Evolutionary conservation across 805 yeast genomes (phyloP).

Genomic region (Saccharomycopsis guyanensis): DNA sequence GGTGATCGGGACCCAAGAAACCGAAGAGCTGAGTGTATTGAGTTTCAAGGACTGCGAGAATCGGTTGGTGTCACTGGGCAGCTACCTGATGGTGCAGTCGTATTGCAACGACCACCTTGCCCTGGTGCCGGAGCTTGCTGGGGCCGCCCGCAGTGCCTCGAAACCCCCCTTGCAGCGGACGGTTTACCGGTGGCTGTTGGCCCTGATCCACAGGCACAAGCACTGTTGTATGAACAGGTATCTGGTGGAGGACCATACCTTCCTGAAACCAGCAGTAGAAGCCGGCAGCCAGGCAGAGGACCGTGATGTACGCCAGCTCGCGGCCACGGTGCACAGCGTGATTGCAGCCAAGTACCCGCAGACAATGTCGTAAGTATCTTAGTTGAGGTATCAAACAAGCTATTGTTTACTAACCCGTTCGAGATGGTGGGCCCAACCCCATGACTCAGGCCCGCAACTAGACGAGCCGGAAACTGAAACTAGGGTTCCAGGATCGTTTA

Average conservation of each 20-base stretch:
- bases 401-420: too few relatives aligned
- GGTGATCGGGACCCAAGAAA: too few relatives aligned
- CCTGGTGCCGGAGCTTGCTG: conserved; percentile 24
- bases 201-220: conserved; percentile 26
- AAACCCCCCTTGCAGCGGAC: background rate
- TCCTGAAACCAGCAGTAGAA: conserved; percentile 29
- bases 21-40: too few relatives aligned
- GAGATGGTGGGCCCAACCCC: too few relatives aligned
- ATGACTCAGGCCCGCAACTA: too few relatives aligned
- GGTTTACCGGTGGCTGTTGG: conserved; percentile 25
- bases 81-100: too few relatives aligned
- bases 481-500: too few relatives aligned
- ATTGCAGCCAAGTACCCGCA: conserved; percentile 22
- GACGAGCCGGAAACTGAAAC: too few relatives aligned
- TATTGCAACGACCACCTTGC: too few relatives aligned
- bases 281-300: conserved; percentile 28
- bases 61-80: too few relatives aligned
- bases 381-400: background rate
- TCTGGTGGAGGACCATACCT: conserved; percentile 24
- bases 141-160: background rate
- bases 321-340: conserved; percentile 25
- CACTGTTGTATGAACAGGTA: conserved; percentile 32
- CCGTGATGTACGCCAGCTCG: conserved; percentile 22
- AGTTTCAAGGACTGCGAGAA: too few relatives aligned
- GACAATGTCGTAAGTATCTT: conserved; percentile 16